phyloP scores from a whole-genome alignment of 2,329 filamentous ascomycete genomes.

The Cadophora sp. region DNA sequence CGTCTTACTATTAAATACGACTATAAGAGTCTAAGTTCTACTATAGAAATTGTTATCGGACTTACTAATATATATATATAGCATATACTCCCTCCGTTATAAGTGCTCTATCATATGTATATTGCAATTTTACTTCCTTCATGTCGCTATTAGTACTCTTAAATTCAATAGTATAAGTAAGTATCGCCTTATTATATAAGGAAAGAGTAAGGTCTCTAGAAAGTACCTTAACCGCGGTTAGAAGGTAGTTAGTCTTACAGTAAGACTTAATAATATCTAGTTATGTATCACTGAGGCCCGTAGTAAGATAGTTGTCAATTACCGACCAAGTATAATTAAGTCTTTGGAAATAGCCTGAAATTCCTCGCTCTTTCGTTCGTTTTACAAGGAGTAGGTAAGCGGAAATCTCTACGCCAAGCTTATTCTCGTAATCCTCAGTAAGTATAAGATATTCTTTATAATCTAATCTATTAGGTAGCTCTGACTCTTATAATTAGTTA shows the following conservation, averaged over 20 bases:
- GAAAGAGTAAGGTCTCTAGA: conserved; percentile 18
- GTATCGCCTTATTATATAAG: conserved; percentile 25
- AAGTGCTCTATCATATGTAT: conserved; percentile 26
- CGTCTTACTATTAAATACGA: conserved; percentile 28
- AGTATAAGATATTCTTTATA: conserved; percentile 20
- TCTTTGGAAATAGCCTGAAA: conserved; percentile 26
- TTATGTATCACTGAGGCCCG: conserved; percentile 13
- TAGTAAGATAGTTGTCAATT: conserved; percentile 25
- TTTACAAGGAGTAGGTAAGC: conserved; percentile 25
- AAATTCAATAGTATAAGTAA: conserved; percentile 27
- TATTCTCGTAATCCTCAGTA: conserved; percentile 18
- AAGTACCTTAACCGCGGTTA: conserved; percentile 20
- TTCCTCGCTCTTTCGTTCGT: conserved; percentile 16
- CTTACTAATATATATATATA: conserved; percentile 18
- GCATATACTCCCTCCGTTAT: conserved; percentile 23
- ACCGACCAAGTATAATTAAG: conserved; percentile 24
- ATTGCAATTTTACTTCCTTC: conserved; percentile 26
- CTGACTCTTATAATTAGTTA: conserved; percentile 17
- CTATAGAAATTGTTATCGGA: conserved; percentile 25
- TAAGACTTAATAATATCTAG: conserved; percentile 25
- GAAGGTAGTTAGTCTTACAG: conserved; percentile 23
- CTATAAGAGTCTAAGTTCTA: conserved; percentile 29
- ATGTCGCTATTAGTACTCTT: conserved; percentile 23
- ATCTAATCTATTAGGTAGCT: conserved; percentile 10
- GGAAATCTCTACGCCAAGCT: conserved; percentile 19